phyloP scores from a whole-genome alignment of 1,284 basidiomycete genomes.

The Thecaphora frezii region DNA sequence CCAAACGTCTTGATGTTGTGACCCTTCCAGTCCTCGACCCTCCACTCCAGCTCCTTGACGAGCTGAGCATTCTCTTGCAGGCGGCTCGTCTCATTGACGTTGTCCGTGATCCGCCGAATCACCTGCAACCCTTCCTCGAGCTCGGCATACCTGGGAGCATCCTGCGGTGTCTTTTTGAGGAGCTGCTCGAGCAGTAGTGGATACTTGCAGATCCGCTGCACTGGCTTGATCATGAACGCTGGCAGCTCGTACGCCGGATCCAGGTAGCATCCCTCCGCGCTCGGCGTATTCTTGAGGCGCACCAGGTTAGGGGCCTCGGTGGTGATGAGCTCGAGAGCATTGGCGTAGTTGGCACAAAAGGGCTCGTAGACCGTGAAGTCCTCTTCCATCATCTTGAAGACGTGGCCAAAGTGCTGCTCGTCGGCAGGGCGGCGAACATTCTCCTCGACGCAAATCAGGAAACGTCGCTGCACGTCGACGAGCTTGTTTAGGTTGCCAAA shows the following conservation, averaged over 20 bases:
- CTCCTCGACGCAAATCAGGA: slow-evolving; percentile 78
- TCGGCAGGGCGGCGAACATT: slow-evolving; percentile 66
- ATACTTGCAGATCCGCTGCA: slow-evolving; percentile 78
- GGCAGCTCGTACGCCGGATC: slow-evolving; percentile 73
- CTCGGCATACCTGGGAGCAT: slow-evolving; percentile 67
- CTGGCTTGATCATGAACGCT: slow-evolving; percentile 76
- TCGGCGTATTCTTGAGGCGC: slow-evolving; percentile 39
- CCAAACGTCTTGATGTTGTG: slow-evolving; percentile 94
- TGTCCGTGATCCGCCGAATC: slow-evolving; percentile 89
- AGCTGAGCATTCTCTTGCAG: slow-evolving; percentile 78
- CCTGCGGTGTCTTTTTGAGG: slow-evolving; percentile 67
- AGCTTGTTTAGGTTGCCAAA: slow-evolving; percentile 95
- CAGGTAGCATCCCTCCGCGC: slow-evolving; percentile 55
- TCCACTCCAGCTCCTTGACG: slow-evolving; percentile 80
- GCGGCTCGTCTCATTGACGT: slow-evolving; percentile 92
- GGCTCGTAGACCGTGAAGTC: slow-evolving; percentile 73
- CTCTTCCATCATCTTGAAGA: slow-evolving; percentile 75
- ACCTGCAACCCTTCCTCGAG: slow-evolving; percentile 80
- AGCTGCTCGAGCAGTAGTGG: slow-evolving; percentile 65
- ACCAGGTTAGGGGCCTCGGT: slow-evolving; percentile 44
- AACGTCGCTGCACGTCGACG: slow-evolving; percentile 93
- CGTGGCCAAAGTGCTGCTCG: slow-evolving; percentile 66
- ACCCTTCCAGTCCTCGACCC: slow-evolving; percentile 99
- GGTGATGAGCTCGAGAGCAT: slow-evolving; percentile 79
- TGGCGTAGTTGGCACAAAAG: slow-evolving; percentile 80